Evolutionary conservation across 2,329 filamentous ascomycete genomes (phyloP), one percentile per base, ranked within the genome.

Genomic region (Emergomyces orientalis): DNA sequence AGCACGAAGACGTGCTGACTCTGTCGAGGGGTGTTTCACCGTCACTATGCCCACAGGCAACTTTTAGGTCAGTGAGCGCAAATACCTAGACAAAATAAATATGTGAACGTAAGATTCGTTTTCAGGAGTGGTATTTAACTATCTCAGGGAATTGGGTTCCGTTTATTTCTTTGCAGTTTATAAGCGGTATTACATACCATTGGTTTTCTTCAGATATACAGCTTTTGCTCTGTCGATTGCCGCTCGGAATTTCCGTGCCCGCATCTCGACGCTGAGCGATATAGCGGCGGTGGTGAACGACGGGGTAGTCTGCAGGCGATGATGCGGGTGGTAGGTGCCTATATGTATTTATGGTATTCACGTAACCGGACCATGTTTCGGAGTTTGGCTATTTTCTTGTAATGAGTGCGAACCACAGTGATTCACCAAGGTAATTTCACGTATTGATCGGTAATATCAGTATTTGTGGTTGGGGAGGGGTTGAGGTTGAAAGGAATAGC

Each of bases 1-100:
- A 78, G 27, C 68, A 71, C 8, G 73, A 75, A 8, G 71, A 71
- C 0, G 72, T 62, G 30, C 14, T 54, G 19, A 59, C 37, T 59
- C 32, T 41, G 39, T 22, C 34, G 17, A 59, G 14, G 39, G 47
- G 49, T 19, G 47, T 30, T 25, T 61, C 45, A 27, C 37, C n/a
- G 32, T 60, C 45, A 60, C 59, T 54, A 37, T 32, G 11, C 22
- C 32, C 34, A 32, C 17, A 32, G n/a, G 41, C 25, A 47, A 41
- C n/a, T 25, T 59, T 34, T 45, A 34, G 57, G 41, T 59, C 57
- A 59, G 56, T 47, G 56, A 32, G 25, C 39, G 13, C 57, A 59
- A 59, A 47, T 22, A 19, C 37, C 55, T 39, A 55, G 2, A 17
- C 9, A 25, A 39, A 30, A 51, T 30, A 30, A 51, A 51, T 54